Percentiles rank a stretch among this genome's conserved stretches.
These are phyloP conservation scores for Candida awuae DNA, from an alignment of 805 yeast genomes.

Conservation along the genomic window DNA sequence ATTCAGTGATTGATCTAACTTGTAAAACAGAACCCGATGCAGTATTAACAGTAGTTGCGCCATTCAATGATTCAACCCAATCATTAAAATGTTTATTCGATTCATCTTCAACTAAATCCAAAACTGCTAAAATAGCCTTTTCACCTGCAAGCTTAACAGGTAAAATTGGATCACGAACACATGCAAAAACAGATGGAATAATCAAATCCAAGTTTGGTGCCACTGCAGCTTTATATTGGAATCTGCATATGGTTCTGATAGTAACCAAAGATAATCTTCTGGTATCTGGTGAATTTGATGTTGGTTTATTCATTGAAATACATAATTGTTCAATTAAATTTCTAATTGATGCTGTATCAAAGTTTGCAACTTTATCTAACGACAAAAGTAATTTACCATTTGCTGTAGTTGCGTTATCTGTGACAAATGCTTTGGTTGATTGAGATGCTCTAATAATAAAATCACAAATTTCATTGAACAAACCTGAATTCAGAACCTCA, in stretches of 20 bases:
- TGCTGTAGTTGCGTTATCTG: constrained; percentile 73
- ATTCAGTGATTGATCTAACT: constrained; percentile 75
- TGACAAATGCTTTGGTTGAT: constrained; percentile 41
- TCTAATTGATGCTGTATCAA: constrained; percentile 16
- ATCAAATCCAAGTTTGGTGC: constrained; percentile 46
- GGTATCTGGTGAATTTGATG: constrained; percentile 60
- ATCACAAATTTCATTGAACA: constrained; percentile 40
- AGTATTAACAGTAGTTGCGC: constrained; percentile 31
- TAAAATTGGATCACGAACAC: constrained; percentile 80
- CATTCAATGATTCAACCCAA: constrained; percentile 50
- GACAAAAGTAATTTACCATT: constrained; percentile 70
- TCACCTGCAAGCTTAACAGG: constrained; percentile 94
- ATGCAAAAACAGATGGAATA: constrained; percentile 68
- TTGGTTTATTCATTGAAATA: constrained; percentile 42
- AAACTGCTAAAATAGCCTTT: constrained; percentile 69
- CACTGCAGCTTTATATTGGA: constrained; percentile 42
- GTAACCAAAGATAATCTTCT: constrained; percentile 74
- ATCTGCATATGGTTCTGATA: constrained; percentile 64
- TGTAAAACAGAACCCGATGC: constrained; percentile 42
- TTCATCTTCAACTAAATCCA: constrained; percentile 64
- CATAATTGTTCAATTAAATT: constrained; percentile 43
- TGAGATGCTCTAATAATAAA: constrained; percentile 40
- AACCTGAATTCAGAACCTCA: constrained; percentile 47
- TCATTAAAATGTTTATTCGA: constrained; percentile 40
- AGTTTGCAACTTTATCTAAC: constrained; percentile 31